phyloP scores from a whole-genome alignment of 768 basidiomycete genomes.

The Leccinum uliginosum region DNA sequence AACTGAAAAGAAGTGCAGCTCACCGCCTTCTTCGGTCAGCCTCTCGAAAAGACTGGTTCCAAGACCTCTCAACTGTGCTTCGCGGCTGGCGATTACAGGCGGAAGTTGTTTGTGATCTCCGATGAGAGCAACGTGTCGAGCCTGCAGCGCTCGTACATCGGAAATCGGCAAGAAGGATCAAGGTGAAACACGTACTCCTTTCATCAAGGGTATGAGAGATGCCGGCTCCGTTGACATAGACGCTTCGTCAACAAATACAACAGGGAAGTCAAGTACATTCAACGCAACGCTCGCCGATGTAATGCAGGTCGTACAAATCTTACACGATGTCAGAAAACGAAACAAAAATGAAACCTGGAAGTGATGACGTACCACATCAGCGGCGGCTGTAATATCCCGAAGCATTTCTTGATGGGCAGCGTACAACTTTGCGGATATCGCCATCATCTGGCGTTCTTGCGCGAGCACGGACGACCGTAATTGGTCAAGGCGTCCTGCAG shows the following conservation, averaged over 20 bases:
- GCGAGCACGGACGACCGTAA: slow-evolving; percentile 25
- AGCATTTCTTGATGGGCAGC: slow-evolving; percentile 61
- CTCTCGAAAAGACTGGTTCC: slow-evolving; percentile 85
- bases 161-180: slow-evolving; percentile 3
- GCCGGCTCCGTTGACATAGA: slow-evolving; percentile 96
- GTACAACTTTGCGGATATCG: slow-evolving; percentile 42
- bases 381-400: slow-evolving; percentile 52
- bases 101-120: slow-evolving; percentile 98
- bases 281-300: slow-evolving; percentile 65
- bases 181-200: slow-evolving; percentile 64
- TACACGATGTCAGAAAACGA: slow-evolving; percentile 10
- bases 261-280: slow-evolving; percentile 79
- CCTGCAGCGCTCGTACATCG: slow-evolving; percentile 40
- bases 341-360: not conserved
- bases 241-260: slow-evolving; percentile 93
- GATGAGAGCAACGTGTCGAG: slow-evolving; percentile 79
- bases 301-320: slow-evolving; percentile 89
- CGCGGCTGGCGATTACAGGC: slow-evolving; percentile 75
- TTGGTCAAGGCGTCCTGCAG: slow-evolving; percentile 23
- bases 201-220: slow-evolving; percentile 88
- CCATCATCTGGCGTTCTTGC: slow-evolving; percentile 31
- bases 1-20: slow-evolving; percentile 26
- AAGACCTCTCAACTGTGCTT: slow-evolving; percentile 70
- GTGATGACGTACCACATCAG: slow-evolving; percentile 65
- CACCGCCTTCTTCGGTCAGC: slow-evolving; percentile 77